These are phyloP conservation scores for Penicillium salamii DNA, from an alignment of 495 filamentous ascomycete genomes.

Conservation along the genomic window DNA sequence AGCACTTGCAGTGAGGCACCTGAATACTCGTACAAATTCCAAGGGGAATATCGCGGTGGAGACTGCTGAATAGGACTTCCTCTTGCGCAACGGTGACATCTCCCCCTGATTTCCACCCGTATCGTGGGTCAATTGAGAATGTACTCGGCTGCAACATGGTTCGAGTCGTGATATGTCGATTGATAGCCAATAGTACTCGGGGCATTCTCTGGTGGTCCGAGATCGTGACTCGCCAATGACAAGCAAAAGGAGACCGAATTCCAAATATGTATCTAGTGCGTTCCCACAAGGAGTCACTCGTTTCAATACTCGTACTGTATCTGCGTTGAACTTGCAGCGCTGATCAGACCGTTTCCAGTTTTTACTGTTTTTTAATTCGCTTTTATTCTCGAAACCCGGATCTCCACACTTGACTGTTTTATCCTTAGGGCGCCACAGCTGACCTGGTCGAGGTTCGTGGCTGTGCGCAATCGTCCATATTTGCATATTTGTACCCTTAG, in stretches of 20 bases:
- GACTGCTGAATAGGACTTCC: too few species aligned
- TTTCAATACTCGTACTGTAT: conserved; percentile 11
- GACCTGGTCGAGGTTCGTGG: background rate
- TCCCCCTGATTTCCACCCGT: too few species aligned
- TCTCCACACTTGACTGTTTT: background rate
- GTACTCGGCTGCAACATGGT: too few species aligned
- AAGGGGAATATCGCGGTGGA: too few species aligned
- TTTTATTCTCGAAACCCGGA: background rate
- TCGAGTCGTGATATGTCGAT: too few species aligned
- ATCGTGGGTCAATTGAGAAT: too few species aligned
- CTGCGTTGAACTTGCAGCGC: background rate
- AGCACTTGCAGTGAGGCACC: too few species aligned
- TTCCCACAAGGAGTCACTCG: background rate
- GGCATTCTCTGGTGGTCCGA: background rate
- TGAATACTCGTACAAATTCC: too few species aligned
- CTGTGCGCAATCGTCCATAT: conserved; percentile 3
- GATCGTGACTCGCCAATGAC: background rate
- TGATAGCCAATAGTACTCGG: background rate
- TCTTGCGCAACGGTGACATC: too few species aligned
- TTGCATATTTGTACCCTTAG: background rate
- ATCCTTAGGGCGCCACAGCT: background rate
- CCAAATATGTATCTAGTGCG: background rate
- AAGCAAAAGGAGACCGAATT: background rate
- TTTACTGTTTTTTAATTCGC: background rate
- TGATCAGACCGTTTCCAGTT: background rate